Conservation (phyloP, 2,329 filamentous ascomycete genomes). For the Stagonosporopsis vannaccii region DNA sequence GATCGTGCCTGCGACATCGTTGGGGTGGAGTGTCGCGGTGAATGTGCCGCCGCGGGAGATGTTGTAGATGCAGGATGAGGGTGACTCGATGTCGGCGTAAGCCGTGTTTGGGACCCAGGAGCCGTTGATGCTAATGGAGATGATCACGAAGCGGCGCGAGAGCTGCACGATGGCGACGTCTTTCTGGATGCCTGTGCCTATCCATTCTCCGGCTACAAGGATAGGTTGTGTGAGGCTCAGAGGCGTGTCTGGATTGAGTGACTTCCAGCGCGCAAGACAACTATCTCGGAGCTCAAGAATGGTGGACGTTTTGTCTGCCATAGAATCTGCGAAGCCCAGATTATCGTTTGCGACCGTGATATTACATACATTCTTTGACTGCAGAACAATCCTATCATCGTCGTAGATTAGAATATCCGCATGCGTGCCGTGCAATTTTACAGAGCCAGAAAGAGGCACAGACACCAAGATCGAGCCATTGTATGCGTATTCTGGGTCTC, state of each 20-base stretch:
- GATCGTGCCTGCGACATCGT: constrained; percentile 20
- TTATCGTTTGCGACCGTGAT: constrained; percentile 33
- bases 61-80: constrained; percentile 33
- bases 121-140: constrained; percentile 36
- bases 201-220: constrained; percentile 43
- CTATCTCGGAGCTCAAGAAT: constrained; percentile 30
- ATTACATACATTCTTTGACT: constrained; percentile 33
- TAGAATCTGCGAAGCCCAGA: constrained; percentile 32
- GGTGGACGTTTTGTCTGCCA: constrained; percentile 21
- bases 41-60: constrained; percentile 32
- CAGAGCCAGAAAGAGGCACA: constrained; percentile 36
- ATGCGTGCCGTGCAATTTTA: constrained; percentile 47
- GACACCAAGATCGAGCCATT: constrained; percentile 9
- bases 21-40: constrained; percentile 24
- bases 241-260: constrained; percentile 20
- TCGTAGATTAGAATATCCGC: constrained; percentile 38
- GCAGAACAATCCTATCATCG: constrained; percentile 31
- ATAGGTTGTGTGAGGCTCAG: constrained; percentile 24
- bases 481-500: constrained; percentile 12
- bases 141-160: constrained; percentile 37
- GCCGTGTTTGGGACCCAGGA: constrained; percentile 33
- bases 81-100: constrained; percentile 30
- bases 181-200: constrained; percentile 39
- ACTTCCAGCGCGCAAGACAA: constrained; percentile 27
- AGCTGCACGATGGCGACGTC: constrained; percentile 34